phyloP scores from a whole-genome alignment of 768 basidiomycete genomes.

The Auricularia heimuer region DNA sequence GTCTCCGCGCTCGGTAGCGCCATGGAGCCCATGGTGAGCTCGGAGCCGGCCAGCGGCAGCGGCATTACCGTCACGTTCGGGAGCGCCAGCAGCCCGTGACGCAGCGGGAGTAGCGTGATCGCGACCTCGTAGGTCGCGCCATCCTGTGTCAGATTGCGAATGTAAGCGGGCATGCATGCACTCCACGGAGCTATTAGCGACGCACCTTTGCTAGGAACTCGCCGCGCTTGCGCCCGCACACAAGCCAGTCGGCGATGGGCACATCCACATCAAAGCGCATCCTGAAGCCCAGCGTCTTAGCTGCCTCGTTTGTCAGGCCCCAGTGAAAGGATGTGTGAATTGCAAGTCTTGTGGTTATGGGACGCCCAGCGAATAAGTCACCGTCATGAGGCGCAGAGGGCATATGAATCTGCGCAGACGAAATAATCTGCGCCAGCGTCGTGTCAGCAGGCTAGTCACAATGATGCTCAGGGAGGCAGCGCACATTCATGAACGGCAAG shows the following conservation, averaged over 20 bases:
- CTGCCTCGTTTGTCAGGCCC: conserved; percentile 32
- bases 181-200: conserved; percentile 4
- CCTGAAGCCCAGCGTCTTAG: conserved; percentile 33
- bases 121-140: conserved; percentile 46
- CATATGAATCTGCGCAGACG: conserved; percentile 44
- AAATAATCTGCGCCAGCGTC: conserved; percentile 38
- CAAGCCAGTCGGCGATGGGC: conserved; percentile 74
- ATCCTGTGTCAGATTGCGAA: conserved; percentile 34
- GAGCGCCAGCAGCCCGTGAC: conserved; percentile 69
- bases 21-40: conserved; percentile 47
- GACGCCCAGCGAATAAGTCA: conserved; percentile 77
- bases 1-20: conserved; percentile 62
- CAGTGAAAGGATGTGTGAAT: conserved; percentile 73
- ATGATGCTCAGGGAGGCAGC: conserved; percentile 17
- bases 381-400: conserved; percentile 32
- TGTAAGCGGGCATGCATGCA: conserved; percentile 4
- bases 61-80: conserved; percentile 64
- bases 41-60: conserved; percentile 37
- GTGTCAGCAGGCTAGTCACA: conserved; percentile 18
- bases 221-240: conserved; percentile 81
- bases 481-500: conserved; percentile 68
- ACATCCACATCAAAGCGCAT: conserved; percentile 80
- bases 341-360: conserved; percentile 56
- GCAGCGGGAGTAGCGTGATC: conserved; percentile 77
- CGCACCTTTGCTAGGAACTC: conserved; percentile 67